Evolutionary conservation across 2,329 filamentous ascomycete species (phyloP), one percentile per base, ranked within the genome.

Genomic region (Pestalotiopsis sp.): DNA sequence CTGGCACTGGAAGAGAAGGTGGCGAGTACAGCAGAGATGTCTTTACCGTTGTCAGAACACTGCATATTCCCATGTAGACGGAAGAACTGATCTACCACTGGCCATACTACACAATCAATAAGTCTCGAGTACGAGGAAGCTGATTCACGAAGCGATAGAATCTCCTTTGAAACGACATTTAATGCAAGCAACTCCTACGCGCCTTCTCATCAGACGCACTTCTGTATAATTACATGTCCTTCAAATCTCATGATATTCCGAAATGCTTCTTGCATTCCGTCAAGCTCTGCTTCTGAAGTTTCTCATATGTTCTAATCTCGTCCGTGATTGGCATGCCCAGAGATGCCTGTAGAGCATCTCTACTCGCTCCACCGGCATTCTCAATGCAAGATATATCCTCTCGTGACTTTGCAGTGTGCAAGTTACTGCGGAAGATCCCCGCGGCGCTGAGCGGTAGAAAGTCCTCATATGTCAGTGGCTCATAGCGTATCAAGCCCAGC

Each of bases 21-120:
- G 76, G 76, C 4, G 75, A 76, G 56, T 76, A 78, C 67, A 76
- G 74, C 24, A 70, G 77, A 40, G 76, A 78, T 39, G 75, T 78
- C 17, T 78, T 78, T 64, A 78, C 77, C 0, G 72, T 76, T 9
- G 72, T 74, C 13, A 68, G 75, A 57, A 78, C 77, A 11, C 44
- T 78, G 62, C 75, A 78, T 66, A 58, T 77, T n/a, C 71, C 71
- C 20, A 65, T 68, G 64, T 68, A 68, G 44, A 24, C 13, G 4
- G 13, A 14, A 35, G 38, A 17, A n/a, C 20, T n/a, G 9, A 48
- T 26, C n/a, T 14, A 48, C 30, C 7, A 48, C 40, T 48, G 40
- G 13, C 13, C 13, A 13, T 48, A 48, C 13, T 48, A 14, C 13
- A 14, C 13, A 14, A 48, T 14, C n/a, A n/a, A 58, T 4, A 58